These are phyloP conservation scores for Mortierella sp. DNA, from an alignment of 371 early-diverging fungal species.

Conservation along the genomic window DNA sequence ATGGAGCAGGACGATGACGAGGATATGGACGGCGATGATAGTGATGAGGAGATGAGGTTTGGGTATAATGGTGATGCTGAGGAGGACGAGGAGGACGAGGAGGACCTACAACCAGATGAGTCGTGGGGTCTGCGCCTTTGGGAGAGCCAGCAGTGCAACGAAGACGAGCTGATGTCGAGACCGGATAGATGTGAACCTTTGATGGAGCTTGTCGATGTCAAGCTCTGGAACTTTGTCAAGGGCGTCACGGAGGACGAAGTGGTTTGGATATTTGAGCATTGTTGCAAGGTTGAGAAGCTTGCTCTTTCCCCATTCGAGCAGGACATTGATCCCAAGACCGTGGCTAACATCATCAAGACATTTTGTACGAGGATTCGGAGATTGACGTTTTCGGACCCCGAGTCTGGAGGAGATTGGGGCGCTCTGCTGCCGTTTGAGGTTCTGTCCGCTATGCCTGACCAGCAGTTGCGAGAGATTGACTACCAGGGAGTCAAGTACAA, in stretches of 20 bases:
- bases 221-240: neutral
- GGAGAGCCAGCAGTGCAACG: neutral
- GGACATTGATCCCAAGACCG: neutral
- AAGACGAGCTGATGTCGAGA: slow-evolving; percentile 9
- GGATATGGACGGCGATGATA: neutral
- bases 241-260: neutral
- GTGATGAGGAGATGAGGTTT: neutral
- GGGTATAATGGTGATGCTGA: neutral
- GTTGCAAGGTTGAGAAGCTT: neutral
- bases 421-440: neutral
- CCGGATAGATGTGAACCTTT: neutral
- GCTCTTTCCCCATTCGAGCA: neutral
- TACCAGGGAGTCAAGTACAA: neutral
- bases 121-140: neutral
- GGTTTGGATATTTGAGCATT: neutral
- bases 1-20: neutral
- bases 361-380: neutral
- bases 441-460: neutral
- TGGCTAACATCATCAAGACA: neutral
- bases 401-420: neutral
- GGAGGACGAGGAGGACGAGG: neutral
- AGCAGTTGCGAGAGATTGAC: neutral
- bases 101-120: neutral
- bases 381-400: neutral
- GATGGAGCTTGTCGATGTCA: slow-evolving; percentile 1